phyloP scores from a whole-genome alignment of 768 basidiomycete genomes.

The Piloderma croceum region DNA sequence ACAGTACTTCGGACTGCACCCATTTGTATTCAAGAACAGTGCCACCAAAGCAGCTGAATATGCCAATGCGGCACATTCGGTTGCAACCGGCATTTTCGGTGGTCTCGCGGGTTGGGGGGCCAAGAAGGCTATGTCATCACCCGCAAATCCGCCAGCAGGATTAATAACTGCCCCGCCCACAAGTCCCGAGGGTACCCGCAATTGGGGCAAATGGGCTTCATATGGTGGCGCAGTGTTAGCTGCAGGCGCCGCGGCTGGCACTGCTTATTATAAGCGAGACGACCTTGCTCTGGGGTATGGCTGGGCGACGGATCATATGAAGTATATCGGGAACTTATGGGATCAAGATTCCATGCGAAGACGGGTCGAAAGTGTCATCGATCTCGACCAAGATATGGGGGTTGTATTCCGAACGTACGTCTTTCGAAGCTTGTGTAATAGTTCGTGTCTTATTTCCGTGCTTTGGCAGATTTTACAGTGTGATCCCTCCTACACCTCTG shows the following conservation, averaged over 20 bases:
- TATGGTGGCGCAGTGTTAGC: slow-evolving; percentile 62
- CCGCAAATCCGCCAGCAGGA: slow-evolving; percentile 22
- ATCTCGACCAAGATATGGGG: slow-evolving; percentile 54
- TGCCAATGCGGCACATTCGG: slow-evolving; percentile 55
- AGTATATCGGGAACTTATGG: slow-evolving; percentile 84
- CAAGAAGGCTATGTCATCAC: slow-evolving; percentile 31
- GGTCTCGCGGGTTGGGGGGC: slow-evolving; percentile 48
- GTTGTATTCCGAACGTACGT: slow-evolving; percentile 72
- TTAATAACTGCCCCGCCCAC: slow-evolving; percentile 29
- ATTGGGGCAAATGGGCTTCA: slow-evolving; percentile 68
- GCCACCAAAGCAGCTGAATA: slow-evolving; percentile 72
- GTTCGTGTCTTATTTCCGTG: slow-evolving; percentile 2
- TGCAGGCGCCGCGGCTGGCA: slow-evolving; percentile 79
- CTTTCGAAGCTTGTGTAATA: not conserved
- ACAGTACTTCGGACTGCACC: slow-evolving; percentile 86
- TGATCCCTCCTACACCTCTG: slow-evolving; percentile 66
- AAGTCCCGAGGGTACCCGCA: slow-evolving; percentile 24
- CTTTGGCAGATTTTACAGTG: slow-evolving; percentile 66
- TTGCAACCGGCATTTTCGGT: slow-evolving; percentile 58
- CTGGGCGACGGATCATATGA: slow-evolving; percentile 86
- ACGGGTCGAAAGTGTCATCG: slow-evolving; percentile 58
- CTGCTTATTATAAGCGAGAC: slow-evolving; percentile 77
- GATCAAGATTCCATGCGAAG: slow-evolving; percentile 56
- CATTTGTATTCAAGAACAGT: slow-evolving; percentile 77
- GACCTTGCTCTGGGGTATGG: slow-evolving; percentile 64